A percentile compares a stretch with the other conserved stretches of the same genome.
Conservation (phyloP, 345 rosid species). For the Nephelium lappaceum region DNA sequence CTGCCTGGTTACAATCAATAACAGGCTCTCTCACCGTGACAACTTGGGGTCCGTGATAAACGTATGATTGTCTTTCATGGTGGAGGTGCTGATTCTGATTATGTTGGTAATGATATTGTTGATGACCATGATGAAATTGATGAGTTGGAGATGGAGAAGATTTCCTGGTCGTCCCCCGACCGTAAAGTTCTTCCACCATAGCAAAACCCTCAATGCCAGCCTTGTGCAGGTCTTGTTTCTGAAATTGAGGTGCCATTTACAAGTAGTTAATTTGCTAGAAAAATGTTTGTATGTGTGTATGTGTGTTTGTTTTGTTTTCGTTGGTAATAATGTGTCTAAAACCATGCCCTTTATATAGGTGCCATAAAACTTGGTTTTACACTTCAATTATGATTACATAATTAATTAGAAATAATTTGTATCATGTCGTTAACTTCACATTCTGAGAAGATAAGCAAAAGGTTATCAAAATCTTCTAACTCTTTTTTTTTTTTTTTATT, state of each 20-base stretch:
- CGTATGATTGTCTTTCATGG: neutral
- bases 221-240: neutral
- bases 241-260: neutral
- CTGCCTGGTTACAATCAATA: constrained; percentile 10
- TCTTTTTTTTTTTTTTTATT: too few relatives aligned
- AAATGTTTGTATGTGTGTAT: neutral
- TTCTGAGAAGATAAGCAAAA: too few relatives aligned
- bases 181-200: neutral
- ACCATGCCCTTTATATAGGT: neutral
- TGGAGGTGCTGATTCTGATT: neutral
- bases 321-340: neutral
- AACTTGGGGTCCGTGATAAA: neutral
- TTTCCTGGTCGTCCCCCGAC: neutral
- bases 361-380: neutral
- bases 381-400: neutral
- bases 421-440: too few relatives aligned
- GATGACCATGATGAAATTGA: neutral
- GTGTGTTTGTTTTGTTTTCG: neutral
- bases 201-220: neutral
- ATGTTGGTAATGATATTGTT: neutral
- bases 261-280: neutral
- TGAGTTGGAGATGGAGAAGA: neutral
- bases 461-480: too few relatives aligned
- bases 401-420: neutral
- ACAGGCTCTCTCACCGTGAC: neutral